phyloP scores from a whole-genome alignment of 2,329 filamentous ascomycete species.

The Ascochyta pisi region DNA sequence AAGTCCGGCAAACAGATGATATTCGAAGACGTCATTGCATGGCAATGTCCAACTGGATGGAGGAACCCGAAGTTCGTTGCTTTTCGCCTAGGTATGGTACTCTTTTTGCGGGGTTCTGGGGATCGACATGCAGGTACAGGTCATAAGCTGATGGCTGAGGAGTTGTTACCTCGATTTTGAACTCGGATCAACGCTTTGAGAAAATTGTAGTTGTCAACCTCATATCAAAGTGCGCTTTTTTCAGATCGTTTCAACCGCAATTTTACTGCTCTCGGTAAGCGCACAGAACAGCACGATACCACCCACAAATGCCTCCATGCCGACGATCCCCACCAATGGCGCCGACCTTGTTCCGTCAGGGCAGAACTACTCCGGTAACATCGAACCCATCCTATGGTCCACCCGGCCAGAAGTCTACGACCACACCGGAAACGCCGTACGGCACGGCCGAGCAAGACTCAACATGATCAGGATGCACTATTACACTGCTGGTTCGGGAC shows the following conservation, averaged over 20 bases:
- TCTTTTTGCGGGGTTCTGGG: slow-evolving; percentile 2
- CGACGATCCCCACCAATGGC: slow-evolving; percentile 11
- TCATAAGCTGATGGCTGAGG: slow-evolving; percentile 1
- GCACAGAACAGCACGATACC: slow-evolving; percentile 8
- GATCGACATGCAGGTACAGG: slow-evolving; percentile 7
- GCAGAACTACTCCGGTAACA: slow-evolving; percentile 17
- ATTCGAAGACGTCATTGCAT: slow-evolving; percentile 1
- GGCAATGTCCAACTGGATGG: background rate
- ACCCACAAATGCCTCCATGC: slow-evolving; percentile 4
- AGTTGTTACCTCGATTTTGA: background rate
- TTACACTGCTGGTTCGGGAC: slow-evolving; percentile 15
- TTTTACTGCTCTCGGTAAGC: background rate
- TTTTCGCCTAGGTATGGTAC: background rate
- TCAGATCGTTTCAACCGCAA: background rate
- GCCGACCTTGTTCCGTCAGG: slow-evolving; percentile 9
- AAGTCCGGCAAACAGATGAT: background rate
- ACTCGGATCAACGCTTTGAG: background rate
- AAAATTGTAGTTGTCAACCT: background rate
- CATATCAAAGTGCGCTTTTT: background rate
- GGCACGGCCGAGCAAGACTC: slow-evolving; percentile 17
- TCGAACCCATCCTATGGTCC: slow-evolving; percentile 14
- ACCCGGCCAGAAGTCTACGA: slow-evolving; percentile 21
- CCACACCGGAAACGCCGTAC: slow-evolving; percentile 16
- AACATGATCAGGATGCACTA: slow-evolving; percentile 20
- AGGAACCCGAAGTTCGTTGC: slow-evolving; percentile 3